A percentile compares a stretch with the other conserved stretches of the same genome.
Conservation (phyloP, 139 green algal genomes). For the Chlamydomonas sp. region DNA sequence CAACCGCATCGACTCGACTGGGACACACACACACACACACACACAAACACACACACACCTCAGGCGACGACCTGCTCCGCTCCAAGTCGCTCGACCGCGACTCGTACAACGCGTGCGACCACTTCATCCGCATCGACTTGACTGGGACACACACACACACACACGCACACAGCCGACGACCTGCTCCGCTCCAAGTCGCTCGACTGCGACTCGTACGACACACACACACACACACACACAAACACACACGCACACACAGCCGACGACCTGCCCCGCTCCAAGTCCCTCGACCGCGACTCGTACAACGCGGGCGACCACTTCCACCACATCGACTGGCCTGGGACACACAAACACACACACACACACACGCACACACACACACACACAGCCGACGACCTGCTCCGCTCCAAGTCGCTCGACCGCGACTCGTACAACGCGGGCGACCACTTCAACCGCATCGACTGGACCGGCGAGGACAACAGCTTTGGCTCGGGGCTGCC, state of each 20-base stretch:
- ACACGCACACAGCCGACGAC: constrained; percentile 63
- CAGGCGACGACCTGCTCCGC: neutral
- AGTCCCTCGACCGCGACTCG: constrained; percentile 75
- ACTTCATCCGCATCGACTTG: neutral
- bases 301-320: constrained; percentile 59
- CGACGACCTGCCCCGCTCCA: constrained; percentile 78
- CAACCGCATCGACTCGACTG: neutral
- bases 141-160: neutral
- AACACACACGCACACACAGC: too few relatives aligned
- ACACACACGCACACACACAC: neutral
- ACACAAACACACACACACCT: constrained; percentile 7
- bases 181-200: constrained; percentile 79
- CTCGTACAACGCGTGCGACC: constrained; percentile 62
- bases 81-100: constrained; percentile 23
- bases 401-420: constrained; percentile 79
- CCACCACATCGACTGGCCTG: neutral
- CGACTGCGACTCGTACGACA: constrained; percentile 82
- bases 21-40: neutral
- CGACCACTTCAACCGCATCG: constrained; percentile 75
- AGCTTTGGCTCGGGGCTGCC: constrained; percentile 68
- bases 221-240: too few relatives aligned
- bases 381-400: constrained; percentile 66
- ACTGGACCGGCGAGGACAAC: constrained; percentile 67
- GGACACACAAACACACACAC: neutral
- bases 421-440: constrained; percentile 77